Percentiles rank a stretch among this genome's conserved stretches.
phyloP scores from a whole-genome alignment of 441 rosid species.

The Metrosideros polymorpha region DNA sequence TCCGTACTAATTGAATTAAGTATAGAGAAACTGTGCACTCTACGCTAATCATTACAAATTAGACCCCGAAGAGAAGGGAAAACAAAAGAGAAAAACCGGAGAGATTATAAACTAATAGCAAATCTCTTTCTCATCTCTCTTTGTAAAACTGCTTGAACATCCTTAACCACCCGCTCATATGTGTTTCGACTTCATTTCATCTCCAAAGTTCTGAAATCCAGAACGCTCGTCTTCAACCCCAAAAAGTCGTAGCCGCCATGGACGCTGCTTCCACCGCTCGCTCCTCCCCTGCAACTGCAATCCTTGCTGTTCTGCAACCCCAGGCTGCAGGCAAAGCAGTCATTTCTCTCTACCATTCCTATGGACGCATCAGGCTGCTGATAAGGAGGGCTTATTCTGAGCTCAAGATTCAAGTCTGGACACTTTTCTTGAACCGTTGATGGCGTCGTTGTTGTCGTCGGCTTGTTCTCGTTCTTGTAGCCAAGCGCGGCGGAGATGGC shows the following conservation, averaged over 20 bases:
- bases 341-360: conserved; percentile 15
- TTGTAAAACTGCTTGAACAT: not conserved
- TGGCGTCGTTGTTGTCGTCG: not conserved
- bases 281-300: conserved; percentile 33
- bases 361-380: conserved; percentile 19
- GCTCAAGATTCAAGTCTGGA: conserved; percentile 54
- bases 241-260: conserved; percentile 55
- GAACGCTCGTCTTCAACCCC: conserved; percentile 49
- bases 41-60: conserved; percentile 7
- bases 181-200: conserved; percentile 32
- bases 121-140: not conserved
- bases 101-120: conserved; percentile 6
- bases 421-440: conserved; percentile 27
- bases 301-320: conserved; percentile 50
- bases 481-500: not conserved
- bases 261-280: conserved; percentile 15
- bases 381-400: conserved; percentile 49
- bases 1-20: not conserved
- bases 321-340: conserved; percentile 59
- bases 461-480: conserved; percentile 35
- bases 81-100: not conserved
- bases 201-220: conserved; percentile 42
- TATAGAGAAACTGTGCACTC: not conserved
- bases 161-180: not conserved
- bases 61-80: not conserved